These are phyloP conservation scores for Backusella mclennaniae DNA, from an alignment of 192 early-diverging fungal genomes.

Conservation along the genomic window DNA sequence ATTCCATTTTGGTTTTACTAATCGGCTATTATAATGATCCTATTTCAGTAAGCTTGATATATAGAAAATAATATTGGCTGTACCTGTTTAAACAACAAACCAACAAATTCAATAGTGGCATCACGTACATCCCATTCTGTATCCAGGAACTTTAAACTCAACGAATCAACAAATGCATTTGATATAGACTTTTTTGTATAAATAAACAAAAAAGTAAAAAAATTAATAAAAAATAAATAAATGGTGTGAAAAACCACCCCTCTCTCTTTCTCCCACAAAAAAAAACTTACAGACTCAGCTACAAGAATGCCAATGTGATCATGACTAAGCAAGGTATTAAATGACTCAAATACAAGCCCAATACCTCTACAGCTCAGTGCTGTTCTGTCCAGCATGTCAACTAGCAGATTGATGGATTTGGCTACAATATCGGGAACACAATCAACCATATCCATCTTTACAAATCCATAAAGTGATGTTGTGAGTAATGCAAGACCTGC, in stretches of 20 bases:
- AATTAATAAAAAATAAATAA: neutral
- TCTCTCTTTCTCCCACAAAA: no score
- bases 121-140: conserved; percentile 54
- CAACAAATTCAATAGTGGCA: conserved; percentile 49
- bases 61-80: neutral
- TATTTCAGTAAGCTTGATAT: neutral
- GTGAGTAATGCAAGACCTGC: neutral
- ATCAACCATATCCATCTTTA: neutral
- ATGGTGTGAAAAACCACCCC: neutral
- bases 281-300: conserved; percentile 16
- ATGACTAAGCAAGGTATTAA: conserved; percentile 26
- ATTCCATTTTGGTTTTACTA: conserved; percentile 25
- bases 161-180: conserved; percentile 29
- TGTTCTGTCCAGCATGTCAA: conserved; percentile 17
- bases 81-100: conserved; percentile 38
- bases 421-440: neutral
- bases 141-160: conserved; percentile 44
- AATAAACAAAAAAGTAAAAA: neutral
- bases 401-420: conserved; percentile 14
- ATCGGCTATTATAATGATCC: neutral
- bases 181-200: conserved; percentile 9
- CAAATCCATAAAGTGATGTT: neutral
- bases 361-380: conserved; percentile 25
- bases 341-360: conserved; percentile 21
- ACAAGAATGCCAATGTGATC: conserved; percentile 10